Evolutionary conservation across 257 asterid genomes (phyloP).

Genomic region (Leptodermis oblonga): DNA sequence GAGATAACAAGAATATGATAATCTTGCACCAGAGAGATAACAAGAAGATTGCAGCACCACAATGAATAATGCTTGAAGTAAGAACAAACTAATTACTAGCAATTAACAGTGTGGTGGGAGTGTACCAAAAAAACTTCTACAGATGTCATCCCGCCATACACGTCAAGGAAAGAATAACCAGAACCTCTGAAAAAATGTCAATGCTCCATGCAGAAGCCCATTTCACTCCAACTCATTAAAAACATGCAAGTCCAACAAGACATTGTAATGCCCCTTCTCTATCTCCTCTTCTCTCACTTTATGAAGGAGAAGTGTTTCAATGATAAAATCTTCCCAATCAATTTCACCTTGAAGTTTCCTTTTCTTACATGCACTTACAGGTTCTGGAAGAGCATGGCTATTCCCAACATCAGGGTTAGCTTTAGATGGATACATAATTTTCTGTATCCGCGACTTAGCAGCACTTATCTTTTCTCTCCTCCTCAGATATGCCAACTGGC

Average conservation of each 20-base stretch:
- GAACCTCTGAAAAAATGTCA: too few relatives aligned
- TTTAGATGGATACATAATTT: conserved; percentile 45
- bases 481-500: conserved; percentile 31
- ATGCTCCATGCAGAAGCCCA: too few relatives aligned
- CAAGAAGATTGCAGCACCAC: too few relatives aligned
- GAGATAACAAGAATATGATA: not conserved
- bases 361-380: conserved; percentile 35
- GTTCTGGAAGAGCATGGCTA: conserved; percentile 9
- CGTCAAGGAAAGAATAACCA: too few relatives aligned
- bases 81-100: too few relatives aligned
- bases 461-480: conserved; percentile 66
- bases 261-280: conserved; percentile 73
- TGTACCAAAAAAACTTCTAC: too few relatives aligned
- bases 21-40: not conserved
- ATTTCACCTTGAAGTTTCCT: conserved; percentile 37
- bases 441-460: conserved; percentile 65
- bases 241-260: conserved; percentile 68
- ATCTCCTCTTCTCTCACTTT: conserved; percentile 70
- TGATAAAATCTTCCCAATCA: conserved; percentile 80
- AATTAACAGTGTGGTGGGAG: too few relatives aligned
- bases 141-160: too few relatives aligned
- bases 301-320: conserved; percentile 84
- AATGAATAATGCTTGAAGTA: too few relatives aligned
- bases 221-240: conserved; percentile 30
- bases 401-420: conserved; percentile 14